Base-by-base conservation (phyloP, 768 basidiomycete genomes). In the Auriscalpium vulgare region DNA sequence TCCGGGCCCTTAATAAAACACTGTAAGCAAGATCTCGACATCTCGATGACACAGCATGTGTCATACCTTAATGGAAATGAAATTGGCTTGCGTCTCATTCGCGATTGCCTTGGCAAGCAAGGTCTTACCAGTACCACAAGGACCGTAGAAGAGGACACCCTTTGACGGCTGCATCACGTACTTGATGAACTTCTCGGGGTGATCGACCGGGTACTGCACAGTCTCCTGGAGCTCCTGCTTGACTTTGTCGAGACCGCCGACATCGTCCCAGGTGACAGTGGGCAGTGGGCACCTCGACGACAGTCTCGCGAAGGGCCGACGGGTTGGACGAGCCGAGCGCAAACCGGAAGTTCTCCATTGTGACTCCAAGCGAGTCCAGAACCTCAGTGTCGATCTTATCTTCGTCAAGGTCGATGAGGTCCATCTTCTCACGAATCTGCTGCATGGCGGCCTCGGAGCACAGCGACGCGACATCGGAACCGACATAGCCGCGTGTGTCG, bases 361-460 rank as follows among this genome's bases (percentile, higher is more conserved):
- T 99, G 63, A 99, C 95, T 62, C 97, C 97, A 50, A 99, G 89
- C 6, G 95, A 91, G 73, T 99, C 97, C 54, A 99, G 88, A 2
- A 99, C 95, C 72, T 99, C 97, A 8, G 97, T 97, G 66, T 99
- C 97, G 67, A 99, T 99, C 50, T 95, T 97, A 68, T 99, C 97
- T 72, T 95, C 91, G 60, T 94, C 92, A 35, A 95, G 81, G 70
- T 95, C 93, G 61, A 95, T 93, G 63, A 93, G 75, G 63, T 97
- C 95, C 95, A 99, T 98, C 84, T 99, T 99, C 76, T 99, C 97
- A 70, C 97, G 91, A 61, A 99, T 99, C 71, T 99, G 97, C 76
- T 99, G 97, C 97, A 99, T 99, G 47, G 97, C 97, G 54, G 97
- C 97, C 70, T 99, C 97, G 2, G 97, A 98, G 71, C 97, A 99